These are phyloP conservation scores for Trapa incisa DNA, from an alignment of 345 rosid species.

Conservation along the genomic window DNA sequence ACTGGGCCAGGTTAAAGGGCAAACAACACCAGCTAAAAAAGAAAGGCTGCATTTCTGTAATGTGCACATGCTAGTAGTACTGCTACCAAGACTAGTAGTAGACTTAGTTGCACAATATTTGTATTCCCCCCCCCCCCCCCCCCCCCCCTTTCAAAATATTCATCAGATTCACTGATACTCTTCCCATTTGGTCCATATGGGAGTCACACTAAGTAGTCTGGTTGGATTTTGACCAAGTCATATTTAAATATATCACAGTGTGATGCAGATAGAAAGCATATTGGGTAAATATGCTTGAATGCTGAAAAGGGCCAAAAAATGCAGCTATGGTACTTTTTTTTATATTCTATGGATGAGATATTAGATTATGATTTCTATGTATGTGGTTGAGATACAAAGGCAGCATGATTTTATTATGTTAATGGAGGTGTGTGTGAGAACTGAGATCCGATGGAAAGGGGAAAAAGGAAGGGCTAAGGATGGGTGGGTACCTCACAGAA, in stretches of 20 bases:
- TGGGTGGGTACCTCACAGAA: neutral
- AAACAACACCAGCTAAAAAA: neutral
- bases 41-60: conserved; percentile 37
- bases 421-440: neutral
- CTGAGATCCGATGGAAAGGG: neutral
- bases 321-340: neutral
- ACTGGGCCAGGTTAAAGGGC: neutral
- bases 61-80: conserved; percentile 18
- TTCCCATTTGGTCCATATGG: no score
- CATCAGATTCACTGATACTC: neutral
- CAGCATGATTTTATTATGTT: neutral
- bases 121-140: no score
- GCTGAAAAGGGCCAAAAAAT: neutral
- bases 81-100: neutral
- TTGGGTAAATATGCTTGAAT: neutral
- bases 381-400: neutral
- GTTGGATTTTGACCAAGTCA: no score
- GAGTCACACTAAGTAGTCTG: no score
- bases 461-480: neutral
- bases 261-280: no score
- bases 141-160: no score
- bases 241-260: no score
- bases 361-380: neutral
- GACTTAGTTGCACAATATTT: neutral
- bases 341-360: neutral